Conservation (phyloP, 2,329 filamentous ascomycete genomes). For the Aspergillus novofumigatus region DNA sequence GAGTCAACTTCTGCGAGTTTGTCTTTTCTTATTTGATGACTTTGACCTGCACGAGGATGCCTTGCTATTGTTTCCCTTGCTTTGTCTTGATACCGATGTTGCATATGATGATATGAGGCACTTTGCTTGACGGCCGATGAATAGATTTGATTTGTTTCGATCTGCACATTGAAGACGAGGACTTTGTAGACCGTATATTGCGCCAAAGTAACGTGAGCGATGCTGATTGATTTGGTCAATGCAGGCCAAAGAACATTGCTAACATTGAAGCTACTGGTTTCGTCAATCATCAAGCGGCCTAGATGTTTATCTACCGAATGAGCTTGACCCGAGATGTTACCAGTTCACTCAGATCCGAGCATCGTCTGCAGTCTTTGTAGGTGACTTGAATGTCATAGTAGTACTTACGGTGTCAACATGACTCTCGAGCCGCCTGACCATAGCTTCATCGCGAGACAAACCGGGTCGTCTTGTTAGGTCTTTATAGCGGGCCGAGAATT, state of each 20-base stretch:
- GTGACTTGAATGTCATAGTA: too few species aligned
- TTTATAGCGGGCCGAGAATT: too few species aligned
- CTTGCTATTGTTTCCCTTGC: not conserved
- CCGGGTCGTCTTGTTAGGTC: too few species aligned
- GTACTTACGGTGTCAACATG: too few species aligned
- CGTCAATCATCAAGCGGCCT: not conserved
- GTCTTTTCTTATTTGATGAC: conserved; percentile 5
- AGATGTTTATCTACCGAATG: not conserved
- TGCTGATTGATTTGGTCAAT: not conserved
- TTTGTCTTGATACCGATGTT: conserved; percentile 6
- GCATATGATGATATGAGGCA: conserved; percentile 2
- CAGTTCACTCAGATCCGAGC: too few species aligned
- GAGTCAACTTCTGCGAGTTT: not conserved
- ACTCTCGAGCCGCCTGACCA: too few species aligned
- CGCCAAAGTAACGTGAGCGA: not conserved
- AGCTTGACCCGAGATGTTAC: too few species aligned
- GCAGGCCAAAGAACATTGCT: not conserved
- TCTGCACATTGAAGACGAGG: not conserved
- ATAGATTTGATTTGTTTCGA: not conserved
- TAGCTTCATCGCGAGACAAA: too few species aligned
- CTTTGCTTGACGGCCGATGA: not conserved
- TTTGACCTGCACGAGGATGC: not conserved
- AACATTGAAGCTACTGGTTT: not conserved
- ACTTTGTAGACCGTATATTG: not conserved
- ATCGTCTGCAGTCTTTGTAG: too few species aligned